Evolutionary conservation across 2,329 filamentous ascomycete genomes (phyloP).

Genomic region (Shiraia sp.): DNA sequence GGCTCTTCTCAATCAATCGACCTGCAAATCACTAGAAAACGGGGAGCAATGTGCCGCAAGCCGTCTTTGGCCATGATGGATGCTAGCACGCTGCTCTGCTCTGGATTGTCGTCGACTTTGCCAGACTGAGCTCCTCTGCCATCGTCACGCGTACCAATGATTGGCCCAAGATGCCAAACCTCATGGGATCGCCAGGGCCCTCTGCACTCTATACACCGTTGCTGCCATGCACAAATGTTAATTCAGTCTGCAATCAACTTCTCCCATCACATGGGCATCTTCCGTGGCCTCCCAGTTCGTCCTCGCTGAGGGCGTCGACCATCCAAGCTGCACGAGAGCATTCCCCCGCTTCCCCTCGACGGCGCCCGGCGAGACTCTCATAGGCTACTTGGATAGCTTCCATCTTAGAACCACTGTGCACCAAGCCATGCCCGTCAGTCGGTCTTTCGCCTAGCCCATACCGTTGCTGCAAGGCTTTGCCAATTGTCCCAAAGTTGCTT

Average conservation of each 20-base stretch:
- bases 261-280: no score
- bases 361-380: not conserved
- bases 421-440: slow-evolving; percentile 5
- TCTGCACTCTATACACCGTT: no score
- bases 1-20: slow-evolving; percentile 24
- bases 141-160: no score
- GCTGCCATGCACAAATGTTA: no score
- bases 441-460: slow-evolving; percentile 3
- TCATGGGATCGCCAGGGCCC: no score
- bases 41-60: slow-evolving; percentile 7
- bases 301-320: no score
- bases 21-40: slow-evolving; percentile 16
- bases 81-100: slow-evolving; percentile 14
- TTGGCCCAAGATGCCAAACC: no score
- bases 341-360: no score
- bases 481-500: slow-evolving; percentile 13
- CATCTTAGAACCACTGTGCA: slow-evolving; percentile 13
- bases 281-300: no score
- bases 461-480: slow-evolving; percentile 30
- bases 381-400: no score
- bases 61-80: slow-evolving; percentile 13
- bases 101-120: slow-evolving; percentile 32
- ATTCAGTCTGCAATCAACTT: no score
- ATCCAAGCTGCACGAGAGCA: no score
- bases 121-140: slow-evolving; percentile 13